phyloP scores from a whole-genome alignment of 108 stramenopile genomes.

The Cyclotella atomus region DNA sequence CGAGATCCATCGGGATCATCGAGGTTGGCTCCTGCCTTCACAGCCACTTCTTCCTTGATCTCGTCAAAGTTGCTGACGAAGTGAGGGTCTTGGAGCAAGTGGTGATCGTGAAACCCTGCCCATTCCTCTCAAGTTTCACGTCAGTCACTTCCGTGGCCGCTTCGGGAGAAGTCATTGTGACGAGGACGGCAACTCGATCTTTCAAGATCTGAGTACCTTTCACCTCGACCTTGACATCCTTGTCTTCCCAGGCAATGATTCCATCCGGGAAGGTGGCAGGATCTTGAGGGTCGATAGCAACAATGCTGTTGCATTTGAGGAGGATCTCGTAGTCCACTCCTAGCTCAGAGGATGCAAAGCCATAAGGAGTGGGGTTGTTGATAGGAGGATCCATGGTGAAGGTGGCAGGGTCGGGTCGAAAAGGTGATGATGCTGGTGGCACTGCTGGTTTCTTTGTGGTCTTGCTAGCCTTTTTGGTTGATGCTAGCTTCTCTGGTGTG shows the following conservation, averaged over 20 bases:
- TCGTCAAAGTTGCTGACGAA: background rate
- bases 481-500: conserved; percentile 3
- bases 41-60: background rate
- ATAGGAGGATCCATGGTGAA: conserved; percentile 9
- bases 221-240: background rate
- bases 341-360: background rate
- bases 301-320: background rate
- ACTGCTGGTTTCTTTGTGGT: background rate
- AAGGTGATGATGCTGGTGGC: background rate
- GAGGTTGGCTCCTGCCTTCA: background rate
- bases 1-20: background rate
- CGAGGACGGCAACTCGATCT: conserved; percentile 1
- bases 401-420: background rate
- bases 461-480: background rate
- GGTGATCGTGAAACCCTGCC: background rate
- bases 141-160: background rate
- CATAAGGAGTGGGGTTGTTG: background rate
- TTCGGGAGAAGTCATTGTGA: background rate
- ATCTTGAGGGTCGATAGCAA: conserved; percentile 1
- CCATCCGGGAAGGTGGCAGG: background rate
- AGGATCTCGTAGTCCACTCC: background rate
- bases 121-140: conserved; percentile 9
- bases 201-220: background rate
- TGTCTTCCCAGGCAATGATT: conserved; percentile 8
- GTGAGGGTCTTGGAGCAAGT: conserved; percentile 2